Conservation (phyloP, 164 flowering plant genomes). For the Buxus sempervirens region DNA sequence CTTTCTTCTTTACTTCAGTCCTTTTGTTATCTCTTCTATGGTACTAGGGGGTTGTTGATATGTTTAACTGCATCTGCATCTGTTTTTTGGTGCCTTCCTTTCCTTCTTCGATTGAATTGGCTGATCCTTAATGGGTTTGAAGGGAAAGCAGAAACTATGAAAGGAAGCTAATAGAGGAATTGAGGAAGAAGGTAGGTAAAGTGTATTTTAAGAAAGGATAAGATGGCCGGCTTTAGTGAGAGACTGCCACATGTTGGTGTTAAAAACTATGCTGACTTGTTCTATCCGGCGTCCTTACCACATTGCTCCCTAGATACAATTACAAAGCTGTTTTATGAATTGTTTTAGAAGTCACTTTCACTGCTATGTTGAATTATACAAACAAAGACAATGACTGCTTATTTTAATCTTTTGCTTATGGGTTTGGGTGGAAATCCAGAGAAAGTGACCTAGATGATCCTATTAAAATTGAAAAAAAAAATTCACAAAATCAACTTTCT, state of each 20-base stretch:
- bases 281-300: slow-evolving; percentile 42
- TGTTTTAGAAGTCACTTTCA: not conserved
- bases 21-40: not conserved
- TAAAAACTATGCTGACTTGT: slow-evolving; percentile 62
- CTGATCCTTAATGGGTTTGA: slow-evolving; percentile 8
- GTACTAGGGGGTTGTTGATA: not conserved
- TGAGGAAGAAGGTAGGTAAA: slow-evolving; percentile 6
- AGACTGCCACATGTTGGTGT: slow-evolving; percentile 51
- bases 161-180: slow-evolving; percentile 4
- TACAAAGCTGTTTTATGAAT: not conserved
- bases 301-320: not conserved
- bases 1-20: no score
- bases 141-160: slow-evolving; percentile 12
- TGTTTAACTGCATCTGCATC: not conserved
- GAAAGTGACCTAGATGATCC: not conserved
- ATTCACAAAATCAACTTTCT: no score
- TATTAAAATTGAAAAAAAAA: not conserved
- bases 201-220: slow-evolving; percentile 14
- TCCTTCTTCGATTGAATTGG: not conserved
- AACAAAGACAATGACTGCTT: not conserved
- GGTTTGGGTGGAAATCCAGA: not conserved
- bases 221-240: slow-evolving; percentile 45
- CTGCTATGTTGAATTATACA: not conserved
- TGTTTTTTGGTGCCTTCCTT: not conserved
- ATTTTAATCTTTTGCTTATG: slow-evolving; percentile 3